phyloP scores from a whole-genome alignment of 2,329 filamentous ascomycete species.

The Claviceps quebecensis region DNA sequence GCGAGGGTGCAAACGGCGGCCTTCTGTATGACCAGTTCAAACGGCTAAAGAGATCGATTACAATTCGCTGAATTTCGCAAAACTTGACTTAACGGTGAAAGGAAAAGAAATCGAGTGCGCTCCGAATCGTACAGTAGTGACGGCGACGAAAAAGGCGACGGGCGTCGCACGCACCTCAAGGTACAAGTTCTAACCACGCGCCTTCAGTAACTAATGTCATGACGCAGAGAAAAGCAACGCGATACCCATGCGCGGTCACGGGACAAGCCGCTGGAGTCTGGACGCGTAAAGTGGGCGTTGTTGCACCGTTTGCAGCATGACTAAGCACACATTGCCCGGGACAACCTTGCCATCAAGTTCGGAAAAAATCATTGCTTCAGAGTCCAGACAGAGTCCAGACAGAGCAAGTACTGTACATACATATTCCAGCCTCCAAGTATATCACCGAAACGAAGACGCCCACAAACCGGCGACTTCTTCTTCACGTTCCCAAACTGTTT shows the following conservation, averaged over 20 bases:
- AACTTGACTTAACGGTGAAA: no score
- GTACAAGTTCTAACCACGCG: slow-evolving; percentile 1
- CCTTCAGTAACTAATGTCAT: slow-evolving; percentile 8
- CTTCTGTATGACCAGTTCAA: no score
- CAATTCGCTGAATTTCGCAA: no score
- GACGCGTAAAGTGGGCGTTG: slow-evolving; percentile 2
- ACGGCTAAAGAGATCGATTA: no score
- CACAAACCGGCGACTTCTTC: slow-evolving; percentile 2
- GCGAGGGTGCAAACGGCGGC: no score
- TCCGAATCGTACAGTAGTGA: neutral
- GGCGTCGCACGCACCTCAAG: neutral
- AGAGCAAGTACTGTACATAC: neutral
- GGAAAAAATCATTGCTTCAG: neutral
- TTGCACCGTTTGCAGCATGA: neutral
- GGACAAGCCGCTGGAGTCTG: slow-evolving; percentile 4
- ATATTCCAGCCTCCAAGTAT: neutral
- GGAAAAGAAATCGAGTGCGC: no score
- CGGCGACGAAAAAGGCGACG: neutral
- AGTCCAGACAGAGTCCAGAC: neutral
- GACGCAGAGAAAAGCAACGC: slow-evolving; percentile 23
- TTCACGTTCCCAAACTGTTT: slow-evolving; percentile 27
- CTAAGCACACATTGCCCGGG: slow-evolving; percentile 1
- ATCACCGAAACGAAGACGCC: slow-evolving; percentile 5
- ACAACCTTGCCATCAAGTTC: neutral
- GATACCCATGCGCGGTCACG: slow-evolving; percentile 23